Evolutionary conservation across 495 filamentous ascomycete species (phyloP), one percentile per base, ranked within the genome.

Genomic region (Xylaria grammica): DNA sequence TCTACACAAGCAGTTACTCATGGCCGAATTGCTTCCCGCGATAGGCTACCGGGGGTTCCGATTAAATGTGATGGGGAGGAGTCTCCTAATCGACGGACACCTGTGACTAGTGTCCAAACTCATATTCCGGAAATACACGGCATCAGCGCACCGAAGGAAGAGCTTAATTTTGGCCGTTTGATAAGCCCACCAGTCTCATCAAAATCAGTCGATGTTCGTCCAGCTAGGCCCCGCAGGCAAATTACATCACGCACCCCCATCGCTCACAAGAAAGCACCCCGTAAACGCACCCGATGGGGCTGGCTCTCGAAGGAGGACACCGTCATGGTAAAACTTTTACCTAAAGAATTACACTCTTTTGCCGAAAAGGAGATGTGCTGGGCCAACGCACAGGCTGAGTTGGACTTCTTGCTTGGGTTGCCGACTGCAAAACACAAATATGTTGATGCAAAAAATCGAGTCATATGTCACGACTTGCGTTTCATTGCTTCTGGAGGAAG

Each of bases 371-470:
- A 70, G 34, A 19, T 10, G 32, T 8, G 17, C 4, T 62, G 49
- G 29, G 10, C 48, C 10, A 57, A 58, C 4, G 44, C 34, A 19
- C 38, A 15, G 22, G 56, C 66, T 9, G 52, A 24, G 10, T 27
- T 15, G 5, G 76, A 79, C 55, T 32, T 36, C 20, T 51, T 77
- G 34, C 24, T 76, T 10, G 29, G 19, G 17, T 55, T 62, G 1
- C 78, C 77, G 3, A 62, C 65, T 7, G 22, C 67, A 27, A 58
- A 72, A 20, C 48, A 65, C 19, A 64, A 11, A 67, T 77, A 77
- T 36, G 40, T 72, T 30, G 24, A 50, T 34, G 53, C 45, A 22
- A 49, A 51, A 19, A 26, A 34, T 22, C 19, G n/a, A 7, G 2
- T 56, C 19, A 6, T 17, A 19, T 34, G 45, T 24, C 10, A 42